Percentiles rank a stretch among this genome's conserved stretches.
phyloP scores from a whole-genome alignment of 345 rosid species.

The Aquilaria malaccensis region DNA sequence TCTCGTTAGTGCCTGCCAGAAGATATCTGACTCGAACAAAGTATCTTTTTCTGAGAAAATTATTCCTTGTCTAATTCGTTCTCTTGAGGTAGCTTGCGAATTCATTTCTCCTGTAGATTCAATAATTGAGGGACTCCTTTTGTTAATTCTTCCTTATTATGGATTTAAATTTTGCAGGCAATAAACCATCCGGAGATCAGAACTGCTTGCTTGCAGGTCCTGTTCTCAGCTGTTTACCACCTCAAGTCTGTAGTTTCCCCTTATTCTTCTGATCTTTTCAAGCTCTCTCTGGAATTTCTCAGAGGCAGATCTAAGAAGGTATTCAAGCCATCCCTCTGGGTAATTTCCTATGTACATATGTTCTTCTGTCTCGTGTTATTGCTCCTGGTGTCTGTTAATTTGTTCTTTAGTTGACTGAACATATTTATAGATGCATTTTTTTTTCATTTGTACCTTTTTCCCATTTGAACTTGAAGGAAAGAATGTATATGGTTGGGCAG shows the following conservation, averaged over 20 bases:
- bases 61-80: slow-evolving; percentile 45
- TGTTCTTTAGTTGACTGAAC: background rate
- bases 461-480: background rate
- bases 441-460: background rate
- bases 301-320: slow-evolving; percentile 62
- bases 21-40: slow-evolving; percentile 51
- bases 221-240: slow-evolving; percentile 82
- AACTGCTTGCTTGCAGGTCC: slow-evolving; percentile 76
- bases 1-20: slow-evolving; percentile 80
- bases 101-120: slow-evolving; percentile 1
- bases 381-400: background rate
- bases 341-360: background rate
- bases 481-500: background rate
- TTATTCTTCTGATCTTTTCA: slow-evolving; percentile 58
- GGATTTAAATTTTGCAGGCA: slow-evolving; percentile 33
- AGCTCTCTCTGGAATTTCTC: slow-evolving; percentile 57
- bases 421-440: background rate
- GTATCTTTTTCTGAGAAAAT: slow-evolving; percentile 42
- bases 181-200: slow-evolving; percentile 39
- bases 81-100: slow-evolving; percentile 44
- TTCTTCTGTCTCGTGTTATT: too few relatives aligned
- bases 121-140: background rate
- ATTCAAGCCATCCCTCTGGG: slow-evolving; percentile 12
- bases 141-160: slow-evolving; percentile 3
- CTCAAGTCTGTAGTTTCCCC: slow-evolving; percentile 73